Conservation (phyloP, 352 stramenopile species). For the Phytopythium chamaehyphon region DNA sequence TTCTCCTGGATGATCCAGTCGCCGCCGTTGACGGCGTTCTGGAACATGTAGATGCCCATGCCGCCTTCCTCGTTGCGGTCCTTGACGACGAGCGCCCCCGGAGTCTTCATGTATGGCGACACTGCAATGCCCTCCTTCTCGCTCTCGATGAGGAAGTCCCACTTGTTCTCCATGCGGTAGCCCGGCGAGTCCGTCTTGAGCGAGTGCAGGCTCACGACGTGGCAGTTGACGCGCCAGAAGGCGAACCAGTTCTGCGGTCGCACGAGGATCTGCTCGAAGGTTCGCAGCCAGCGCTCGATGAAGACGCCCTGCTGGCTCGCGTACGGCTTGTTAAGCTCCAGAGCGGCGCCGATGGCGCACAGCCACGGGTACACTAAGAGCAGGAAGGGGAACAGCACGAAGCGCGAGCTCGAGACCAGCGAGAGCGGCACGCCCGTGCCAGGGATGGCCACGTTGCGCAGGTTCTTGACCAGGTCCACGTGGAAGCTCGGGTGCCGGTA, state of each 20-base stretch:
- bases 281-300: conserved; percentile 89
- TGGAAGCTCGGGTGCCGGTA: conserved; percentile 96
- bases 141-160: conserved; percentile 95
- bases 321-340: conserved; percentile 65
- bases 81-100: conserved; percentile 93
- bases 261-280: conserved; percentile 79
- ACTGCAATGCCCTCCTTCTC: conserved; percentile 90
- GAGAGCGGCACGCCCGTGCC: conserved; percentile 94
- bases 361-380: conserved; percentile 87
- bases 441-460: conserved; percentile 97
- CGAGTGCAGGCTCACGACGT: conserved; percentile 93
- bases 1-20: conserved; percentile 97
- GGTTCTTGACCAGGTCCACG: conserved; percentile 94
- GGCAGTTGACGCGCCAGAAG: conserved; percentile 97
- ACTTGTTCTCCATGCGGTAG: conserved; percentile 98
- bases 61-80: conserved; percentile 97
- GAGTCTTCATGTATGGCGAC: conserved; percentile 90
- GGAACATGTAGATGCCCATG: conserved; percentile 97
- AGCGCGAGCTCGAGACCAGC: conserved; percentile 77
- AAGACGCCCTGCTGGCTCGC: conserved; percentile 61
- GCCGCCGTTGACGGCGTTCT: conserved; percentile 93
- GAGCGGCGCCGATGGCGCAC: conserved; percentile 76
- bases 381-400: conserved; percentile 84
- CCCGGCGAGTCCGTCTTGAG: conserved; percentile 89
- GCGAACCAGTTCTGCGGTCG: conserved; percentile 96